These are phyloP conservation scores for Monosporascus sp. DNA, from an alignment of 2,329 filamentous ascomycete genomes.

Conservation along the genomic window DNA sequence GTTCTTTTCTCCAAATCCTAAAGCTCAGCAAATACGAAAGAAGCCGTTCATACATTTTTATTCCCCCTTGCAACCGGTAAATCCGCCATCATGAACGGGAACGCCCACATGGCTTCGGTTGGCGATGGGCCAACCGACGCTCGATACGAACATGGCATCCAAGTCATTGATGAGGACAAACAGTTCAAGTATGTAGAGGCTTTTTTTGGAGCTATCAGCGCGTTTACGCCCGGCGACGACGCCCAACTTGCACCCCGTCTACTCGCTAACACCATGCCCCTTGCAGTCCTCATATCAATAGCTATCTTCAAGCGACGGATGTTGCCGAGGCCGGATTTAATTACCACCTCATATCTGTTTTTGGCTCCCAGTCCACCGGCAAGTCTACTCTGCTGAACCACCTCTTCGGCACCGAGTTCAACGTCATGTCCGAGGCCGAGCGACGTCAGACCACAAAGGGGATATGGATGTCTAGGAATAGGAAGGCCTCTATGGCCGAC, in stretches of 20 bases:
- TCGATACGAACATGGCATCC: conserved; percentile 87
- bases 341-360: conserved; percentile 98
- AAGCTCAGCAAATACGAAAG: background rate
- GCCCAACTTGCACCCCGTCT: background rate
- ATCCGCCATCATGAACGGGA: conserved; percentile 64
- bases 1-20: background rate
- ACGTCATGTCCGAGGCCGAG: conserved; percentile 94
- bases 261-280: conserved; percentile 9
- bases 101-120: conserved; percentile 74
- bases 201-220: background rate
- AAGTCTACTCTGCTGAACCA: conserved; percentile 96
- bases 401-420: conserved; percentile 93
- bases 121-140: conserved; percentile 59
- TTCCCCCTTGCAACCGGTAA: conserved; percentile 7
- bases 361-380: conserved; percentile 96
- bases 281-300: conserved; percentile 66
- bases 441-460: conserved; percentile 96
- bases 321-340: conserved; percentile 92
- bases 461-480: conserved; percentile 99
- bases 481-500: conserved; percentile 76
- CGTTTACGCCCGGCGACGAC: no score
- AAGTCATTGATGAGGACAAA: conserved; percentile 95
- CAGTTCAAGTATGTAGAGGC: conserved; percentile 75
- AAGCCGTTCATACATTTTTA: background rate
- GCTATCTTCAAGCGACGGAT: conserved; percentile 75